phyloP scores from a whole-genome alignment of 495 filamentous ascomycete species.

The Talaromyces adpressus region DNA sequence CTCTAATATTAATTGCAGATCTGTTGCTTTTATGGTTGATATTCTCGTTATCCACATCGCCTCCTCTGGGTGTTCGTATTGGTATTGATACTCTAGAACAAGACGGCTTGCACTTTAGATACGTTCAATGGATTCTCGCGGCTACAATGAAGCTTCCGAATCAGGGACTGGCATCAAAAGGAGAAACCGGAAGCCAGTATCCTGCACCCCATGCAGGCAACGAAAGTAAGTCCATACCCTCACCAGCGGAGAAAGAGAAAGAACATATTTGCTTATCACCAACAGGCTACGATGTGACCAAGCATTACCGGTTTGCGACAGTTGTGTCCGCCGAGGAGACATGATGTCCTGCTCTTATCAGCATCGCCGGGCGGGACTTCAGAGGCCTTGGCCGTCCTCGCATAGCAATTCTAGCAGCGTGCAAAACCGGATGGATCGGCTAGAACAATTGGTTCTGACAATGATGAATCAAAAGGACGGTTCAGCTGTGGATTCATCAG shows the following conservation, averaged over 20 bases:
- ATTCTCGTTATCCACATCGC: background rate
- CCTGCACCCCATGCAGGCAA: background rate
- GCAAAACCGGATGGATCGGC: background rate
- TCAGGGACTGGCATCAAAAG: background rate
- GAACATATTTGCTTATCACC: background rate
- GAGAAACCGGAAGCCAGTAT: background rate
- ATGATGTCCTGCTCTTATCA: slow-evolving; percentile 1
- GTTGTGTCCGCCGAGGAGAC: background rate
- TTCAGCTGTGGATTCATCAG: background rate
- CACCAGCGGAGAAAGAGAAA: background rate
- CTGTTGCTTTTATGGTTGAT: too few species aligned
- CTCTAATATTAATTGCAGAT: too few species aligned
- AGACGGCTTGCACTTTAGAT: background rate
- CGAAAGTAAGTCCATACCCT: background rate
- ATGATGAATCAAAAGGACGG: background rate
- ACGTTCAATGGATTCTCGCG: background rate
- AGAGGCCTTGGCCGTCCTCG: background rate
- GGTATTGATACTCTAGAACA: background rate
- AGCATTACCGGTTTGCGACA: background rate
- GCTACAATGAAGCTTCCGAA: background rate
- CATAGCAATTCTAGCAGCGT: background rate
- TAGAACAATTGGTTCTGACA: background rate
- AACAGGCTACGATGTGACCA: background rate
- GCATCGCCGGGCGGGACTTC: background rate
- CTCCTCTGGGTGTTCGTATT: background rate